Conservation (phyloP, 2,329 filamentous ascomycete genomes). For the Paecilomyces fulvus region DNA sequence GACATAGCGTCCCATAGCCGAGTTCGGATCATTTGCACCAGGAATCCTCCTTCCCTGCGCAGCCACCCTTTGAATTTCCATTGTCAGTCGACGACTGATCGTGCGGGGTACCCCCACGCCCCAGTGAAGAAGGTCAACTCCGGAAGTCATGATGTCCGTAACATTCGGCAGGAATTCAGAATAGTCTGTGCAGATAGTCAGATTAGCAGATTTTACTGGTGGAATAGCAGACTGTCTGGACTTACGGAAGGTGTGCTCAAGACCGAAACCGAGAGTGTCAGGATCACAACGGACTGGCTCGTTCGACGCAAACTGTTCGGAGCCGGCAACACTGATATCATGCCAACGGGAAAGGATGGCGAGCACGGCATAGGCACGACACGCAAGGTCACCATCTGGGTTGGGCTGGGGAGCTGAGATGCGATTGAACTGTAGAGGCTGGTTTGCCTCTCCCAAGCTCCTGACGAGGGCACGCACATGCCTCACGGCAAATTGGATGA, state of each 20-base stretch:
- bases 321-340: slow-evolving; percentile 32
- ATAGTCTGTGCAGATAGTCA: background rate
- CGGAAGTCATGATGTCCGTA: background rate
- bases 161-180: background rate
- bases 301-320: slow-evolving; percentile 27
- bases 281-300: slow-evolving; percentile 33
- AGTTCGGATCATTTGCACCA: background rate
- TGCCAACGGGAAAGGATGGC: slow-evolving; percentile 35
- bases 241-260: background rate
- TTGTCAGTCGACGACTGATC: background rate
- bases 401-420: slow-evolving; percentile 17
- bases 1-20: slow-evolving; percentile 12
- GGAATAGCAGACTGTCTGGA: background rate
- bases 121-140: background rate
- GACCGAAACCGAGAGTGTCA: slow-evolving; percentile 24
- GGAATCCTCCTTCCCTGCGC: background rate
- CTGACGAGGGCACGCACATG: slow-evolving; percentile 33
- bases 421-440: slow-evolving; percentile 22
- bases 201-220: background rate
- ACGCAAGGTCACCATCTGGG: slow-evolving; percentile 32
- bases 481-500: slow-evolving; percentile 32
- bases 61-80: background rate
- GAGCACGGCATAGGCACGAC: slow-evolving; percentile 33
- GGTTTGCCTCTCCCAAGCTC: slow-evolving; percentile 29
- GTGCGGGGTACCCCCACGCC: background rate